phyloP scores from a whole-genome alignment of 1,284 basidiomycete genomes.

The Gymnopus androsaceus region DNA sequence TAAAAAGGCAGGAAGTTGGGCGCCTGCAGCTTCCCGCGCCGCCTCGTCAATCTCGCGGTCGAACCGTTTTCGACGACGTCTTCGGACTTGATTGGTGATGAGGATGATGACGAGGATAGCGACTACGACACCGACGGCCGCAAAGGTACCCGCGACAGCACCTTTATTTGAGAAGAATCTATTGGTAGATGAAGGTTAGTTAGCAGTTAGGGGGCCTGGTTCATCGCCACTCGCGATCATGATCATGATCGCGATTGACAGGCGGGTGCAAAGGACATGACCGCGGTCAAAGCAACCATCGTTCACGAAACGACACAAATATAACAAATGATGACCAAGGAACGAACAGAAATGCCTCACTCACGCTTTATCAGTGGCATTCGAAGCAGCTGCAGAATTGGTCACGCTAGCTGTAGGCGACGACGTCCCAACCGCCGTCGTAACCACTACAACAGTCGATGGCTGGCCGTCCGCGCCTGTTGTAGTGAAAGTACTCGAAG shows the following conservation, averaged over 20 bases:
- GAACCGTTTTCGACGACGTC: constrained; percentile 62
- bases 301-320: not conserved
- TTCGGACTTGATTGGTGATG: constrained; percentile 54
- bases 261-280: not conserved
- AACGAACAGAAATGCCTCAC: not conserved
- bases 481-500: too few relatives aligned
- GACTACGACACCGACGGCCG: constrained; percentile 63
- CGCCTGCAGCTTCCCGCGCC: constrained; percentile 52
- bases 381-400: not conserved
- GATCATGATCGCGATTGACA: not conserved
- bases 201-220: not conserved
- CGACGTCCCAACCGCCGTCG: constrained; percentile 7
- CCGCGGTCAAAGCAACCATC: not conserved
- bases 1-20: constrained; percentile 53
- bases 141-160: constrained; percentile 70
- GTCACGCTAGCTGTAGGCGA: not conserved
- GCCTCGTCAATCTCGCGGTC: constrained; percentile 72
- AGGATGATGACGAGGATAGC: constrained; percentile 54
- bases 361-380: not conserved
- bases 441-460: constrained; percentile 5
- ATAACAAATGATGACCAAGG: not conserved
- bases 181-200: not conserved
- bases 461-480: constrained; percentile 2
- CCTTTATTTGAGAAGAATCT: constrained; percentile 74
- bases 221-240: not conserved